Evolutionary conservation across 441 rosid genomes (phyloP).

Genomic region (Pelargonium australe): DNA sequence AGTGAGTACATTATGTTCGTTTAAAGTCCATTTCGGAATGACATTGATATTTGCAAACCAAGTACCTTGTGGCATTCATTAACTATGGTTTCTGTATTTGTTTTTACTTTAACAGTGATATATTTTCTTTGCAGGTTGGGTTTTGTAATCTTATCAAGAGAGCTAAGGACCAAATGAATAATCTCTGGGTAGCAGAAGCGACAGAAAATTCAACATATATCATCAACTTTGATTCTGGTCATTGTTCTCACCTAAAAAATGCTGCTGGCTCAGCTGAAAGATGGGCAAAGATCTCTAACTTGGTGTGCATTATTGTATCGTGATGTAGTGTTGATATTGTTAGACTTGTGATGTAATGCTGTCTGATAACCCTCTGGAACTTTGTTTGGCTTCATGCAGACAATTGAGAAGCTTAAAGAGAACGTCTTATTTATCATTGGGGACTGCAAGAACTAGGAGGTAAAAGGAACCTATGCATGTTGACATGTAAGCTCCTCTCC

Average conservation of each 20-base stretch:
- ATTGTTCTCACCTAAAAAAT: constrained; percentile 59
- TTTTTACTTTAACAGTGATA: constrained; percentile 2
- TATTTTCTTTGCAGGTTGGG: constrained; percentile 52
- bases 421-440: constrained; percentile 49
- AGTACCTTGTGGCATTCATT: background rate
- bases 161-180: constrained; percentile 61
- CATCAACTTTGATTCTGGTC: constrained; percentile 39
- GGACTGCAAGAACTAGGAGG: constrained; percentile 30
- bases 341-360: constrained; percentile 14
- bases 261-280: constrained; percentile 43
- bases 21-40: constrained; percentile 12
- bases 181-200: constrained; percentile 80
- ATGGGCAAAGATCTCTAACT: constrained; percentile 64
- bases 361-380: background rate
- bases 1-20: constrained; percentile 36
- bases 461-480: constrained; percentile 16
- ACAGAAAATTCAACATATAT: constrained; percentile 73
- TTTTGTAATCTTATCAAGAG: constrained; percentile 75
- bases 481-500: constrained; percentile 24
- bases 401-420: constrained; percentile 49
- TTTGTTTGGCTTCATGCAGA: constrained; percentile 34
- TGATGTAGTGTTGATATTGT: constrained; percentile 5
- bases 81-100: background rate
- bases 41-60: constrained; percentile 15
- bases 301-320: constrained; percentile 29